phyloP scores from a whole-genome alignment of 257 asterid genomes.

The Solanum pimpinellifolium region DNA sequence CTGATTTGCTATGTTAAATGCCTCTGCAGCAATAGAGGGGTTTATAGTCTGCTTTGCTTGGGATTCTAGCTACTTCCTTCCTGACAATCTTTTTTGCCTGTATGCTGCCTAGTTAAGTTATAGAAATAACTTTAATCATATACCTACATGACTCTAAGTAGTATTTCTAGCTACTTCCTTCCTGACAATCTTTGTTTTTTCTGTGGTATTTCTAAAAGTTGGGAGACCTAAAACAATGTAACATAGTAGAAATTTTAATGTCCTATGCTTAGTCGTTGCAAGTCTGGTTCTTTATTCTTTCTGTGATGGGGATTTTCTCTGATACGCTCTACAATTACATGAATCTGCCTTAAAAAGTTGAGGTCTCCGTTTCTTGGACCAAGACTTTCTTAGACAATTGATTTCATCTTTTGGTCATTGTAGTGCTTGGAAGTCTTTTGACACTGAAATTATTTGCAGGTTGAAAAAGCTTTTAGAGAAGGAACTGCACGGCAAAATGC shows the following conservation, averaged over 20 bases:
- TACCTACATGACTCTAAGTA: not conserved
- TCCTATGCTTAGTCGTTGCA: not conserved
- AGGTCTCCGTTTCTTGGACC: not conserved
- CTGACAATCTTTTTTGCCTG: not conserved
- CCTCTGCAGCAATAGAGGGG: not conserved
- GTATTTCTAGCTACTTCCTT: not conserved
- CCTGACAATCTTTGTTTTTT: not conserved
- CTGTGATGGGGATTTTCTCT: not conserved
- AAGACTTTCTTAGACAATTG: not conserved
- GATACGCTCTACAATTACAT: not conserved
- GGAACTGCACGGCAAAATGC: constrained; percentile 99
- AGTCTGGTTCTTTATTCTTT: not conserved
- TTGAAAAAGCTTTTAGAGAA: constrained; percentile 97
- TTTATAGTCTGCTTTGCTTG: not conserved
- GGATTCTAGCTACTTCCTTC: not conserved
- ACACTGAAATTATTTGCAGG: constrained; percentile 31
- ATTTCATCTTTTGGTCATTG: not conserved
- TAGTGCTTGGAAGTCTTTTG: not conserved
- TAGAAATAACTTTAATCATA: not conserved
- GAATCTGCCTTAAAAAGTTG: not conserved
- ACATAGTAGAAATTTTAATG: not conserved
- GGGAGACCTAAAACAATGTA: not conserved
- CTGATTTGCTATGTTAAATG: not conserved
- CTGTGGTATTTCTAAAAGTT: not conserved
- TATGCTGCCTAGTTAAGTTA: not conserved